These are phyloP conservation scores for Elymus sibiricus DNA, from an alignment of 176 grass and related monocot species.

Conservation along the genomic window DNA sequence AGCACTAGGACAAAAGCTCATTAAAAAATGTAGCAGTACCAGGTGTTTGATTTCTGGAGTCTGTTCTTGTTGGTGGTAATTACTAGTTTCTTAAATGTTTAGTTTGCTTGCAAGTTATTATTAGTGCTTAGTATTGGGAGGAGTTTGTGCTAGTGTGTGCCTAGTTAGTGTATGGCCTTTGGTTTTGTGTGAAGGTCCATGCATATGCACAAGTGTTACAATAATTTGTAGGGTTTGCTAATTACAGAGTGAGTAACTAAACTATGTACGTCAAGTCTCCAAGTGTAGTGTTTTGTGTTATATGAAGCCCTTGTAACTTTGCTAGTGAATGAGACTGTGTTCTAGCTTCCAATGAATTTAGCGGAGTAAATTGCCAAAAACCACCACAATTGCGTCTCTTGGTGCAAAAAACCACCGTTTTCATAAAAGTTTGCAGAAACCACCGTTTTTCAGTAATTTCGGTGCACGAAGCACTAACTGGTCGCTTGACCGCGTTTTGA, in stretches of 20 bases:
- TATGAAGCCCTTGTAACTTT: neutral
- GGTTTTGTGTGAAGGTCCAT: slow-evolving; percentile 21
- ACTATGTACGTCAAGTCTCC: neutral
- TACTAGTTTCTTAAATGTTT: neutral
- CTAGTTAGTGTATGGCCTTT: neutral
- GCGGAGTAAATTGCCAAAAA: too few species aligned
- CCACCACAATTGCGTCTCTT: too few species aligned
- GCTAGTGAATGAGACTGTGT: neutral
- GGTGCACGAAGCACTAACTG: too few species aligned
- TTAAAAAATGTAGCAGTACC: neutral
- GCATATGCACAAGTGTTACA: neutral
- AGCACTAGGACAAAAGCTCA: neutral
- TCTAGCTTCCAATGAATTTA: neutral
- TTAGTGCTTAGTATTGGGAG: neutral
- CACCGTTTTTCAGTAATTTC: too few species aligned
- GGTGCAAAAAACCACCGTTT: too few species aligned
- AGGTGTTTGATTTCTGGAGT: slow-evolving; percentile 5
- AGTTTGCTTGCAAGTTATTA: neutral
- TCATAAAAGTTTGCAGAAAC: too few species aligned
- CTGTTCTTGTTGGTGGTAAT: neutral
- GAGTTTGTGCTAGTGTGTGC: neutral
- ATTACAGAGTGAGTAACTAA: neutral
- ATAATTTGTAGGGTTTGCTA: neutral
- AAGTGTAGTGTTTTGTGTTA: neutral
- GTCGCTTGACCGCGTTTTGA: too few species aligned